Percentiles rank a stretch among this genome's conserved stretches.
Evolutionary conservation across 2,329 filamentous ascomycete genomes (phyloP).

Genomic region (Venturiaceae sp.): DNA sequence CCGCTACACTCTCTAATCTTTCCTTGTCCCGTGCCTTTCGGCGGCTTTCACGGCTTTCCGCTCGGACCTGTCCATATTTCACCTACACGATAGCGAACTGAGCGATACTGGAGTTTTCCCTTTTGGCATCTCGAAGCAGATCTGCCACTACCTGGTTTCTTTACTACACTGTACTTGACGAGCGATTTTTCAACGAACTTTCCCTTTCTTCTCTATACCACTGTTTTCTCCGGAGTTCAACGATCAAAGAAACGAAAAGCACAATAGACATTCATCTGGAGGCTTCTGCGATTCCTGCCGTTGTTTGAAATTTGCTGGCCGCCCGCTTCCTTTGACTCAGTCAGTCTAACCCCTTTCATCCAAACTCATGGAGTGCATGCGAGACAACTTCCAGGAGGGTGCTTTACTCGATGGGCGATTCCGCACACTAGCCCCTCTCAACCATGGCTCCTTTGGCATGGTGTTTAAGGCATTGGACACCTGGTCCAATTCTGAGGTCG

Average conservation of each 20-base stretch:
- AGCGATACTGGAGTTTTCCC: constrained; percentile 6
- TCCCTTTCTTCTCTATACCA: background rate
- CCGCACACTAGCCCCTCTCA: constrained; percentile 84
- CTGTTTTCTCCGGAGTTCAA: background rate
- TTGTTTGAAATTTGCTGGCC: background rate
- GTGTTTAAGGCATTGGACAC: constrained; percentile 87
- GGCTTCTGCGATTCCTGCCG: background rate
- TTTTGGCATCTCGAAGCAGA: background rate
- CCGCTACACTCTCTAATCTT: constrained; percentile 7
- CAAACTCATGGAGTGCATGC: constrained; percentile 69
- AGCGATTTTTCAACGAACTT: background rate
- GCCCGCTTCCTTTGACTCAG: background rate
- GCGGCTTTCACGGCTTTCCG: constrained; percentile 2
- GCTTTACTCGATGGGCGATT: constrained; percentile 83
- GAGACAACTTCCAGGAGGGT: constrained; percentile 69
- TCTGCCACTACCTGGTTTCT: background rate
- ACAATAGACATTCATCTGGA: constrained; percentile 1
- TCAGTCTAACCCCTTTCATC: background rate
- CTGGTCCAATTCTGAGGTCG: constrained; percentile 67
- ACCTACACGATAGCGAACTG: background rate
- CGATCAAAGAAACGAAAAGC: background rate
- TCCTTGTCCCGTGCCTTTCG: constrained; percentile 2
- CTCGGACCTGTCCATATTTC: background rate
- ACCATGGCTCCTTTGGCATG: constrained; percentile 98
- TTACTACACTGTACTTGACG: background rate